Conservation (phyloP, 1,139 yeast genomes). For the Lodderomyces theae region DNA sequence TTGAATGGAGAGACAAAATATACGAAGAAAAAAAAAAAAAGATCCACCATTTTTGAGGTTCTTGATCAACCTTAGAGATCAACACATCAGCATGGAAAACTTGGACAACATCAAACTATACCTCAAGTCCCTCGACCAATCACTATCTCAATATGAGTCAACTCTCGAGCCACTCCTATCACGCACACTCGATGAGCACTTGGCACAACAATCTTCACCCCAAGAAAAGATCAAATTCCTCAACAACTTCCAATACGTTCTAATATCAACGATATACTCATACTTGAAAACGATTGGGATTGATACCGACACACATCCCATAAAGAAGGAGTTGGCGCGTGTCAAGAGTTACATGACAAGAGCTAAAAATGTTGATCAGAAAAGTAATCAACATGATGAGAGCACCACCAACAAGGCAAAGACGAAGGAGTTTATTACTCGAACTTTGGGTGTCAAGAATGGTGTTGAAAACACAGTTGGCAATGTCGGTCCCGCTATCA, state of each 20-base stretch:
- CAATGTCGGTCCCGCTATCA: conserved; percentile 52
- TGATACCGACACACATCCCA: conserved; percentile 56
- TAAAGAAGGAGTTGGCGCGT: conserved; percentile 67
- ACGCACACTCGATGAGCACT: conserved; percentile 35
- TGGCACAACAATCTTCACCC: conserved; percentile 24
- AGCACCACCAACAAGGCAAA: conserved; percentile 20
- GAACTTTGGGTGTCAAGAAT: conserved; percentile 41
- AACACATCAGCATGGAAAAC: conserved; percentile 39
- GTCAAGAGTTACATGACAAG: conserved; percentile 69
- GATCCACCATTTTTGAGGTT: too few relatives aligned
- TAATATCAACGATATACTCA: conserved; percentile 49
- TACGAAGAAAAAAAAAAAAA: conserved; percentile 3
- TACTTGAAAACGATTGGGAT: conserved; percentile 61
- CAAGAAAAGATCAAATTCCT: conserved; percentile 36
- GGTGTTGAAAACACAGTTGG: conserved; percentile 32
- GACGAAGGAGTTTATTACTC: conserved; percentile 41
- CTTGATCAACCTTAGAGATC: neutral
- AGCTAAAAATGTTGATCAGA: conserved; percentile 43
- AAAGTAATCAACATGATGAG: conserved; percentile 18
- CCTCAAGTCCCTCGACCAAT: conserved; percentile 25
- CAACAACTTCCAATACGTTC: conserved; percentile 43
- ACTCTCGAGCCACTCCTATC: conserved; percentile 34
- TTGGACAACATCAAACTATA: conserved; percentile 29
- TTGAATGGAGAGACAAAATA: too few relatives aligned
- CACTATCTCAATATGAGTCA: conserved; percentile 29